Percentiles rank a stretch among this genome's conserved stretches.
Evolutionary conservation across 2,329 filamentous ascomycete species (phyloP).

Genomic region (Zymoseptoria crescenta): DNA sequence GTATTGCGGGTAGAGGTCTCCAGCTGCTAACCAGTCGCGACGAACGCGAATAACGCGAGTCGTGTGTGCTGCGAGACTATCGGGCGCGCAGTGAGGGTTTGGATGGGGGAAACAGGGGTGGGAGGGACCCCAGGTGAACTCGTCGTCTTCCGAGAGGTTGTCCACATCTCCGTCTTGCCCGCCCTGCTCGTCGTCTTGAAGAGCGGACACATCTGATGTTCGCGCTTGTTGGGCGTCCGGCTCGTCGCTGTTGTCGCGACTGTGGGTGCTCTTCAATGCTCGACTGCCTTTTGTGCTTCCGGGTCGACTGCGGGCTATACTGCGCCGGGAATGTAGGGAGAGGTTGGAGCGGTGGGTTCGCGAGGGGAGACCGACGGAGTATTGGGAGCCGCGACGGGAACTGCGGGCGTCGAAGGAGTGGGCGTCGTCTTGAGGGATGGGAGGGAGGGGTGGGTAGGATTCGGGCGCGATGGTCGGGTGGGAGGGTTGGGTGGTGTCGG

Average conservation of each 20-base stretch:
- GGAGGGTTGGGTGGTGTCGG: conserved; percentile 14
- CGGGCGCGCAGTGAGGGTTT: conserved; percentile 79
- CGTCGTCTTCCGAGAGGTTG: conserved; percentile 46
- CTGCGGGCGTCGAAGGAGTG: conserved; percentile 9
- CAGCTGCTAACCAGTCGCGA: conserved; percentile 79
- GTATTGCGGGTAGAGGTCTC: conserved; percentile 86
- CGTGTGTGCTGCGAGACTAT: conserved; percentile 63
- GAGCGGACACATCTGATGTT: not conserved
- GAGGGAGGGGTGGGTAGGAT: conserved; percentile 17
- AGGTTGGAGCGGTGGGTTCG: conserved; percentile 23
- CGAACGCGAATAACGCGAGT: conserved; percentile 89
- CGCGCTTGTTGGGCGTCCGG: not conserved
- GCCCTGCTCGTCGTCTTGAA: not conserved
- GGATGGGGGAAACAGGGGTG: conserved; percentile 93
- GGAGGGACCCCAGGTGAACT: conserved; percentile 80
- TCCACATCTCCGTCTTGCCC: conserved; percentile 9
- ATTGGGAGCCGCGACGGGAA: not conserved
- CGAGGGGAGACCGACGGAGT: conserved; percentile 2
- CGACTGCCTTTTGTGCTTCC: conserved; percentile 4
- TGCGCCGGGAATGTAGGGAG: conserved; percentile 26
- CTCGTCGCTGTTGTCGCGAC: conserved; percentile 1
- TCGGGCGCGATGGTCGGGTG: conserved; percentile 8
- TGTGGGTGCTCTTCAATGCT: conserved; percentile 1
- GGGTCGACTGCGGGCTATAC: conserved; percentile 13
- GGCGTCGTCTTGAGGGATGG: conserved; percentile 16